Evolutionary conservation across 768 basidiomycete species (phyloP).

Genomic region (Auricularia sp.): DNA sequence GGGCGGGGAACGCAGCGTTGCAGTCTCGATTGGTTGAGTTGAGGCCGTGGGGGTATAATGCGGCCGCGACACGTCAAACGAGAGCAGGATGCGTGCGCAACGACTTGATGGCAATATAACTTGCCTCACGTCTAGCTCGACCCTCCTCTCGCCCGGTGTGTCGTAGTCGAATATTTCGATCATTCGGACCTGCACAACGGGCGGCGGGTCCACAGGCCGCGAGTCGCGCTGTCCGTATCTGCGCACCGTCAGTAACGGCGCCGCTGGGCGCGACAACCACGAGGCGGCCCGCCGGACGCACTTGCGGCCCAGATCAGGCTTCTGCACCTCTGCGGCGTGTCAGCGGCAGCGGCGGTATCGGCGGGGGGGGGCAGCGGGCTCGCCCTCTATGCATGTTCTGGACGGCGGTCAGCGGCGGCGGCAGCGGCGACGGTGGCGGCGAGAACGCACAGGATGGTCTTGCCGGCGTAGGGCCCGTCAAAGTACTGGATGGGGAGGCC

Average conservation of each 20-base stretch:
- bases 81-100: neutral
- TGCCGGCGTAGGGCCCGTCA: conserved; percentile 52
- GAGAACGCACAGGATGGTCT: conserved; percentile 25
- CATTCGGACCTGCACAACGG: conserved; percentile 45
- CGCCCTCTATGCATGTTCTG: conserved; percentile 8
- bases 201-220: conserved; percentile 57
- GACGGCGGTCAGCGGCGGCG: neutral
- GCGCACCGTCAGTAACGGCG: neutral
- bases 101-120: neutral
- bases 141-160: conserved; percentile 12
- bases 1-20: neutral
- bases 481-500: conserved; percentile 46
- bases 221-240: conserved; percentile 42
- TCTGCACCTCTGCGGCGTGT: conserved; percentile 43
- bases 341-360: neutral
- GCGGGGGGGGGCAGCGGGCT: neutral
- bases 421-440: neutral
- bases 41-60: neutral
- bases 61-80: neutral
- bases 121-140: neutral
- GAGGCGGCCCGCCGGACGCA: conserved; percentile 18
- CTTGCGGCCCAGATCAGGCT: conserved; percentile 62
- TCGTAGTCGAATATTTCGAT: conserved; percentile 38
- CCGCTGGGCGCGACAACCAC: conserved; percentile 8
- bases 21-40: neutral